Conservation (phyloP, 257 asterid genomes). For the Ajuga chamaepitys region DNA sequence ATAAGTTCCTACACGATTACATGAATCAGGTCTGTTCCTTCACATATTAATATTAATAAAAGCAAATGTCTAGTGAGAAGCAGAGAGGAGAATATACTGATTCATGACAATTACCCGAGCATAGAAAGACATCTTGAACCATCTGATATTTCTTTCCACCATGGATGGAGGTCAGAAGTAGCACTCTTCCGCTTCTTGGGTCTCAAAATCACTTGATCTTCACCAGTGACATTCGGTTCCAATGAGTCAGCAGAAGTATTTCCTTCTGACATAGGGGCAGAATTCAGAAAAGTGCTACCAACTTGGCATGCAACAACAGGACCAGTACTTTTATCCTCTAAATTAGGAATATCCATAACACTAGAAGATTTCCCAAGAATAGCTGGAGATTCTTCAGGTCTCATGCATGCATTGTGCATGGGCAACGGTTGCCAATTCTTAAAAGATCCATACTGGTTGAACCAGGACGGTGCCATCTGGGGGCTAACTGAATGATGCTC, state of each 20-base stretch:
- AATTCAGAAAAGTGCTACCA: background rate
- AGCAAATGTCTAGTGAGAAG: background rate
- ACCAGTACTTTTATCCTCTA: conserved; percentile 26
- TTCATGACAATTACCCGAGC: conserved; percentile 37
- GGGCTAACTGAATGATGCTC: conserved; percentile 32
- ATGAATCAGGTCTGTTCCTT: no score
- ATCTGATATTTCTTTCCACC: conserved; percentile 58
- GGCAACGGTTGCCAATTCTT: conserved; percentile 50
- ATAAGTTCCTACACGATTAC: no score
- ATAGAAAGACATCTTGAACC: conserved; percentile 28
- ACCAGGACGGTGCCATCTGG: conserved; percentile 87
- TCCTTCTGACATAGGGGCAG: background rate
- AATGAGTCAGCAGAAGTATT: conserved; percentile 27
- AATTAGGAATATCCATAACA: conserved; percentile 26
- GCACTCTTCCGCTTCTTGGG: conserved; percentile 56
- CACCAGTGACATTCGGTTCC: conserved; percentile 22
- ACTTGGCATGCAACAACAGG: conserved; percentile 27
- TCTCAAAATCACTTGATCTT: conserved; percentile 25
- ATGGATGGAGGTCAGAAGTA: conserved; percentile 38
- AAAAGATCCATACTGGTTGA: conserved; percentile 57
- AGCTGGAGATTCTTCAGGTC: conserved; percentile 33
- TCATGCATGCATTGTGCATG: conserved; percentile 30
- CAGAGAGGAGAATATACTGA: background rate
- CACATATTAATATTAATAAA: no score
- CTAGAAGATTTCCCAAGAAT: conserved; percentile 34